Percentiles rank a stretch among this genome's conserved stretches.
These are phyloP conservation scores for Daedaleopsis nitida DNA, from an alignment of 768 basidiomycete genomes.

Conservation along the genomic window DNA sequence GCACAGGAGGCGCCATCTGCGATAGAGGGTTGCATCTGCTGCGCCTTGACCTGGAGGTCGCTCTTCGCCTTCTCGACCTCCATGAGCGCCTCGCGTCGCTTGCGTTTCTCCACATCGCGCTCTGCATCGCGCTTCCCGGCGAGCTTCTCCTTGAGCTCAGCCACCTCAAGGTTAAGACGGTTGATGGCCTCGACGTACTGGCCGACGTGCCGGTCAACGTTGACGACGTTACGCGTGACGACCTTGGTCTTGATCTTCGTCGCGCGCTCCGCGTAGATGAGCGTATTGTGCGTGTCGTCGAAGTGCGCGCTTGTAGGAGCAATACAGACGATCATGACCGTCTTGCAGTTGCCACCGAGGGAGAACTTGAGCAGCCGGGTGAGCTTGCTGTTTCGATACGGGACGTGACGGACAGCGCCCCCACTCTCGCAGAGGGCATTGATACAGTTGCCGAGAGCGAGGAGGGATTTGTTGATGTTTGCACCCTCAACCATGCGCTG, in stretches of 20 bases:
- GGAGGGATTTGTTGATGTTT: constrained; percentile 98
- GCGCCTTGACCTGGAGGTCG: constrained; percentile 71
- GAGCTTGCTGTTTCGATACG: constrained; percentile 97
- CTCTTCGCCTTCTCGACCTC: constrained; percentile 75
- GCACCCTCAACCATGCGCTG: constrained; percentile 98
- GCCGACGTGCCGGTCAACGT: constrained; percentile 92
- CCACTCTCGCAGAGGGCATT: constrained; percentile 97
- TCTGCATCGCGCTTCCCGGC: constrained; percentile 69
- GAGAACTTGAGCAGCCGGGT: constrained; percentile 97
- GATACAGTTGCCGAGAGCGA: constrained; percentile 97
- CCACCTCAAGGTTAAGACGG: constrained; percentile 80
- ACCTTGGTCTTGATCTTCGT: constrained; percentile 99
- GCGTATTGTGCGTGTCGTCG: constrained; percentile 98
- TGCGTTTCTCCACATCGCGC: constrained; percentile 63
- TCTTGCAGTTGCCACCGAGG: constrained; percentile 97
- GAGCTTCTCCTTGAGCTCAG: constrained; percentile 83
- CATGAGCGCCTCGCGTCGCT: constrained; percentile 65
- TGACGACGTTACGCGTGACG: constrained; percentile 92
- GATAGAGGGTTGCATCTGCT: constrained; percentile 71
- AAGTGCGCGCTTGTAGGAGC: constrained; percentile 95
- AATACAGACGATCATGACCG: constrained; percentile 98
- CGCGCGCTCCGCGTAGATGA: constrained; percentile 95
- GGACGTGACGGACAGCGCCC: constrained; percentile 84
- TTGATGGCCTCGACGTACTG: constrained; percentile 96
- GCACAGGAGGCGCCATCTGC: constrained; percentile 75